phyloP scores from a whole-genome alignment of 192 early-diverging fungal species.

The Coemansia pectinata region DNA sequence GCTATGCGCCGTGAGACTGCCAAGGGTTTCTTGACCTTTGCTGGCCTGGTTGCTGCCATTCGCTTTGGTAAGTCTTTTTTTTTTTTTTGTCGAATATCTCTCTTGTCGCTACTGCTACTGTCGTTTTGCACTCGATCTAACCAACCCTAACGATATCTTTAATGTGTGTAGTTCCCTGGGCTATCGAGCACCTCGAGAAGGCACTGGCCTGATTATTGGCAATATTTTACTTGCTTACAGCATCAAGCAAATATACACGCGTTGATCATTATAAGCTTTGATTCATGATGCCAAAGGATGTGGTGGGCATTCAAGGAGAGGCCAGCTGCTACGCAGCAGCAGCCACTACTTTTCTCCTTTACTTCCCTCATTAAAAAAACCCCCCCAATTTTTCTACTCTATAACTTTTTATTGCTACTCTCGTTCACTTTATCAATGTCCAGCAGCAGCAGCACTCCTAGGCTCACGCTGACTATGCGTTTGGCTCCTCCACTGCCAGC shows the following conservation, averaged over 20 bases:
- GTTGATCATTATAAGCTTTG: neutral
- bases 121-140: neutral
- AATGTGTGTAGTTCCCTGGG: constrained; percentile 48
- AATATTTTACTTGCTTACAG: neutral
- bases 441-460: neutral
- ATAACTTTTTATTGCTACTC: neutral
- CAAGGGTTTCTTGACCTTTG: constrained; percentile 47
- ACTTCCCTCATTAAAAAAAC: neutral
- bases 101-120: neutral
- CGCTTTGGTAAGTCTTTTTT: constrained; percentile 38
- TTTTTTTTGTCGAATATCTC: neutral
- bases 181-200: constrained; percentile 52
- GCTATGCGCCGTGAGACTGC: constrained; percentile 44
- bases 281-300: neutral
- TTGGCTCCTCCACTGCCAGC: constrained; percentile 30
- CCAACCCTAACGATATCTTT: neutral
- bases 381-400: neutral
- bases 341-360: neutral
- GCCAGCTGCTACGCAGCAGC: neutral
- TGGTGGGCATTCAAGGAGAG: neutral
- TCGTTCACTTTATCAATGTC: neutral
- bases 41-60: constrained; percentile 43
- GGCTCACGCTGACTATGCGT: constrained; percentile 20
- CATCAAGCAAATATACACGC: neutral
- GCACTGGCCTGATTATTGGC: constrained; percentile 17